phyloP scores from a whole-genome alignment of 1,284 basidiomycete genomes.

The Fomitopsis betulina region DNA sequence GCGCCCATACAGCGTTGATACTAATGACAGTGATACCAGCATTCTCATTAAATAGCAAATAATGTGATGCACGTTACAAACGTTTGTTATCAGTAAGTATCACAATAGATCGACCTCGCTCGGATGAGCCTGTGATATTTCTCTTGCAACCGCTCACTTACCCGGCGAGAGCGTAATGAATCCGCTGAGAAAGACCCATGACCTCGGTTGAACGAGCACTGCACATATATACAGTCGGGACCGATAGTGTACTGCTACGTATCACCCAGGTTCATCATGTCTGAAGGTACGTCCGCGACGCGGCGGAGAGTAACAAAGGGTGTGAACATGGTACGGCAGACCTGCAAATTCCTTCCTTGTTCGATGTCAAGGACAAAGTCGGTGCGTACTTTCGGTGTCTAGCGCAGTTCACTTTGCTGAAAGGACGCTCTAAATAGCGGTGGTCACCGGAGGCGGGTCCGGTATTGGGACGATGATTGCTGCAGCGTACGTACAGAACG shows the following conservation, averaged over 20 bases:
- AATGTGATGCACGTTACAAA: no score
- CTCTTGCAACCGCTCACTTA: neutral
- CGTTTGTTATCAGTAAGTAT: no score
- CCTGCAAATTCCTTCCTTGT: constrained; percentile 56
- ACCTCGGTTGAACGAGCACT: neutral
- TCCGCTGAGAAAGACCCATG: no score
- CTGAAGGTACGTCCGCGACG: neutral
- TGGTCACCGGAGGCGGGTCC: constrained; percentile 78
- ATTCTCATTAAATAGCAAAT: no score
- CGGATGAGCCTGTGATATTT: neutral
- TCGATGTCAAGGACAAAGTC: constrained; percentile 72
- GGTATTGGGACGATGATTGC: constrained; percentile 84
- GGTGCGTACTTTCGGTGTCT: constrained; percentile 36
- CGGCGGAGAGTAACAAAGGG: neutral
- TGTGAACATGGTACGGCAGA: constrained; percentile 32
- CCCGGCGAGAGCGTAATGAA: neutral
- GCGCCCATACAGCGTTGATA: no score
- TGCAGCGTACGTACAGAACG: constrained; percentile 66
- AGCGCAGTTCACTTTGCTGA: neutral
- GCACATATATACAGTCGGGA: neutral
- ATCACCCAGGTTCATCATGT: neutral
- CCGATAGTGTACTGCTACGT: neutral
- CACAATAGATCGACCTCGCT: no score
- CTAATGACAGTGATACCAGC: no score
- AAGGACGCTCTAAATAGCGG: constrained; percentile 37